These are phyloP conservation scores for Cymbopogon citratus DNA, from an alignment of 176 grass and related monocot species.

Conservation along the genomic window DNA sequence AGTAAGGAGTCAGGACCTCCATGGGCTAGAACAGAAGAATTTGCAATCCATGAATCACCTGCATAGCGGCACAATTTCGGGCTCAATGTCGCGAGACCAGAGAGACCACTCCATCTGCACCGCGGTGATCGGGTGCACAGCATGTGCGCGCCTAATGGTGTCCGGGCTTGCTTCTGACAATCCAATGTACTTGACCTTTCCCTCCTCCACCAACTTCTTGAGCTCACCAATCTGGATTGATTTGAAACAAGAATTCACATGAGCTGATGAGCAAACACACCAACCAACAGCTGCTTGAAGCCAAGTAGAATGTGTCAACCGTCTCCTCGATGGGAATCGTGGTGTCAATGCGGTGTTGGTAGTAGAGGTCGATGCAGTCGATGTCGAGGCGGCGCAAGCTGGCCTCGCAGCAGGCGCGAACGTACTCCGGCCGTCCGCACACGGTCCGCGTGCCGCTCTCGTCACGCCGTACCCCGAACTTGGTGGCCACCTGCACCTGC, in stretches of 20 bases:
- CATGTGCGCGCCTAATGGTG: conserved; percentile 70
- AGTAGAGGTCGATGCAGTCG: conserved; percentile 72
- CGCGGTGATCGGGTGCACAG: conserved; percentile 64
- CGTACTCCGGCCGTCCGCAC: conserved; percentile 58
- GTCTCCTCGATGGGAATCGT: conserved; percentile 75
- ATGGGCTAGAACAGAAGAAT: background rate
- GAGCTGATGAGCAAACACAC: background rate
- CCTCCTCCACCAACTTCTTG: conserved; percentile 79
- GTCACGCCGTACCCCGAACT: conserved; percentile 49
- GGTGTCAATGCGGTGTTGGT: conserved; percentile 67
- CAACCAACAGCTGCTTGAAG: background rate
- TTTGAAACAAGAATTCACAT: background rate
- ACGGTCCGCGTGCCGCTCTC: background rate
- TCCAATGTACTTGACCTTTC: conserved; percentile 76
- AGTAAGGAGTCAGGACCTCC: background rate
- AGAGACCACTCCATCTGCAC: conserved; percentile 96
- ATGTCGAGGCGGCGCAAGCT: conserved; percentile 53
- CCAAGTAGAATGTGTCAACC: background rate
- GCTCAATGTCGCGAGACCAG: conserved; percentile 78
- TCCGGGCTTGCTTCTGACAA: conserved; percentile 82
- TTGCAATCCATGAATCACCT: conserved; percentile 34
- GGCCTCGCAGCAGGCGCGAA: conserved; percentile 63
- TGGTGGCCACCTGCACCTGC: conserved; percentile 82
- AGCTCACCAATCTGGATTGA: conserved; percentile 57
- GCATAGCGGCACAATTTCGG: conserved; percentile 81